Evolutionary conservation across 164 flowering plant genomes (phyloP).

Genomic region (Echeveria elegans): DNA sequence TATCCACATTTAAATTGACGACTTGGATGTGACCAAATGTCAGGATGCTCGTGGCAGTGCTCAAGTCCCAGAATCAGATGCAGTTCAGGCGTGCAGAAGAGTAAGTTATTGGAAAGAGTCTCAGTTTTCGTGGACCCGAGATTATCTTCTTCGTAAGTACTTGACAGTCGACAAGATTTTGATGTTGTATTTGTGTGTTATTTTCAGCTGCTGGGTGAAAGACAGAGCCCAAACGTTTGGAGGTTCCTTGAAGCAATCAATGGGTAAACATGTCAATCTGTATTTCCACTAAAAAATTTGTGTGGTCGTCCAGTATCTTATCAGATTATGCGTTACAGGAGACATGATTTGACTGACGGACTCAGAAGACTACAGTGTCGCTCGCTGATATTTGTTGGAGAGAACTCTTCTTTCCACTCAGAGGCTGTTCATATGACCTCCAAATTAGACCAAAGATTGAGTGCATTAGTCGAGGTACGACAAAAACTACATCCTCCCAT

Average conservation of each 20-base stretch:
- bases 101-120: slow-evolving; percentile 28
- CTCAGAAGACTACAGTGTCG: slow-evolving; percentile 64
- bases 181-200: slow-evolving; percentile 7
- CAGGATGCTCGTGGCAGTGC: slow-evolving; percentile 77
- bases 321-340: slow-evolving; percentile 47
- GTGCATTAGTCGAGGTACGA: slow-evolving; percentile 86
- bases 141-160: no score
- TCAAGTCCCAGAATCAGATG: slow-evolving; percentile 64
- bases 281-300: not conserved
- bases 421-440: slow-evolving; percentile 74
- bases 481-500: not conserved
- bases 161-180: not conserved
- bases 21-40: not conserved
- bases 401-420: slow-evolving; percentile 64
- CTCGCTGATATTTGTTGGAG: slow-evolving; percentile 80
- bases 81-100: slow-evolving; percentile 76
- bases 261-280: slow-evolving; percentile 25
- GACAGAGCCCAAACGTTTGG: slow-evolving; percentile 64
- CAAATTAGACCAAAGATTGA: slow-evolving; percentile 57
- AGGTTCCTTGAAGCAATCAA: slow-evolving; percentile 77
- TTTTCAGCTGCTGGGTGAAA: slow-evolving; percentile 67
- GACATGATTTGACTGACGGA: slow-evolving; percentile 62
- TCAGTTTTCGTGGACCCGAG: not conserved
- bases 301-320: no score
- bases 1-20: not conserved